phyloP scores from a whole-genome alignment of 176 grass and related monocot species.

The Saccharum spontaneum region DNA sequence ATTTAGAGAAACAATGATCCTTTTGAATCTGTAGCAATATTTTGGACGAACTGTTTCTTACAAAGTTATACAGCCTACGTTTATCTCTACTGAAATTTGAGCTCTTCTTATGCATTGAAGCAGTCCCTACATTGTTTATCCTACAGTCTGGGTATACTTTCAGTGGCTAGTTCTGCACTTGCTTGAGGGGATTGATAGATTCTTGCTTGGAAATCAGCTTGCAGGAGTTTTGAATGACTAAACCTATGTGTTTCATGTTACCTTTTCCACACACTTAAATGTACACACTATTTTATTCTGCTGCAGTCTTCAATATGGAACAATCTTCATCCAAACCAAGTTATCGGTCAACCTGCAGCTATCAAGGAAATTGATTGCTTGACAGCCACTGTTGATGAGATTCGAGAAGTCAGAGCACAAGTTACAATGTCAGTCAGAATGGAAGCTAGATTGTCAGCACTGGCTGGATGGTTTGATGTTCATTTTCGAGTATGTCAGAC shows the following conservation, averaged over 20 bases:
- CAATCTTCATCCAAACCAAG: conserved; percentile 90
- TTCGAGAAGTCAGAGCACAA: conserved; percentile 61
- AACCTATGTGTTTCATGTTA: neutral
- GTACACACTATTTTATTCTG: neutral
- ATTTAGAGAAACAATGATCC: neutral
- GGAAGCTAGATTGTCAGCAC: conserved; percentile 68
- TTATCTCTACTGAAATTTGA: neutral
- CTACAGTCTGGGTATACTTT: neutral
- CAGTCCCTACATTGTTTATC: neutral
- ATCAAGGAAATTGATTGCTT: conserved; percentile 98
- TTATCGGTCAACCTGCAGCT: conserved; percentile 70
- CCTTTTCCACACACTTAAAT: conserved; percentile 1
- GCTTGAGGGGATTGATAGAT: neutral
- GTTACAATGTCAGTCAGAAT: conserved; percentile 56
- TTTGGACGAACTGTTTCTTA: neutral
- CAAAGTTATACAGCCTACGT: neutral
- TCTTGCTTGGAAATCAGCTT: neutral
- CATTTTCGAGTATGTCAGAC: conserved; percentile 79
- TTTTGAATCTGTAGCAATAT: neutral
- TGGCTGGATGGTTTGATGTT: conserved; percentile 99
- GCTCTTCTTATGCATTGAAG: neutral
- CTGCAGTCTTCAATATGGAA: conserved; percentile 88
- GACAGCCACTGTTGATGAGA: conserved; percentile 85
- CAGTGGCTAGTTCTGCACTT: neutral
- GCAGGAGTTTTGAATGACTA: neutral